Conservation (phyloP, 2,329 filamentous ascomycete species). For the Botrytis tulipae region DNA sequence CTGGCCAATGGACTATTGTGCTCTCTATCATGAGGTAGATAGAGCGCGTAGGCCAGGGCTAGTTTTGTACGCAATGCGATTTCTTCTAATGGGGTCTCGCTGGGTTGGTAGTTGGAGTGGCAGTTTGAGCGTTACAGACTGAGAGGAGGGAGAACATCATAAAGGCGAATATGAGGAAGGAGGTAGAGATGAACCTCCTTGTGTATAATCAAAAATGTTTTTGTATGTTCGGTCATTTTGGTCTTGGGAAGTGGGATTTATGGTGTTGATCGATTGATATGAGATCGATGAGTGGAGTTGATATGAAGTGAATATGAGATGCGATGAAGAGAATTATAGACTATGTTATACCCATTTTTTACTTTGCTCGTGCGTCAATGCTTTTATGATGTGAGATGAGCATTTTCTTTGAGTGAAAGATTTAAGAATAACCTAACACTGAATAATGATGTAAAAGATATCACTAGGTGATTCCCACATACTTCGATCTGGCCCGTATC, state of each 20-base stretch:
- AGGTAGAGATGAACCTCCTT: not conserved
- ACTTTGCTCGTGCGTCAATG: not conserved
- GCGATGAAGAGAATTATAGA: conserved; percentile 25
- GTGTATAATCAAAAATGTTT: conserved; percentile 21
- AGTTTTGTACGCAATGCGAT: conserved; percentile 6
- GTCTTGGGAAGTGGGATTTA: not conserved
- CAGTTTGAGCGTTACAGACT: not conserved
- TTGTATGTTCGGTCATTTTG: not conserved
- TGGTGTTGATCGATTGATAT: not conserved
- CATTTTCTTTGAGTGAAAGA: not conserved
- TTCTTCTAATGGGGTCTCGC: conserved; percentile 1
- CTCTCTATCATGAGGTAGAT: conserved; percentile 16
- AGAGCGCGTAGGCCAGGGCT: conserved; percentile 8
- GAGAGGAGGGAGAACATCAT: not conserved
- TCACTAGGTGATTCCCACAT: not conserved
- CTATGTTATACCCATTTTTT: conserved; percentile 26
- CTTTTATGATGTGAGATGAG: not conserved
- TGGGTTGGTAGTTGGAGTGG: not conserved
- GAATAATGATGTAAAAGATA: not conserved
- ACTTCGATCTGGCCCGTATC: not conserved
- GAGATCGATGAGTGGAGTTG: not conserved
- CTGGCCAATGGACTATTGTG: conserved; percentile 4
- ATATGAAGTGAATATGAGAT: conserved; percentile 6
- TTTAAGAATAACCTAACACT: too few relatives aligned
- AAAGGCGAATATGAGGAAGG: not conserved